These are phyloP conservation scores for Grigorovia jiainica DNA, from an alignment of 805 yeast genomes.

Conservation along the genomic window DNA sequence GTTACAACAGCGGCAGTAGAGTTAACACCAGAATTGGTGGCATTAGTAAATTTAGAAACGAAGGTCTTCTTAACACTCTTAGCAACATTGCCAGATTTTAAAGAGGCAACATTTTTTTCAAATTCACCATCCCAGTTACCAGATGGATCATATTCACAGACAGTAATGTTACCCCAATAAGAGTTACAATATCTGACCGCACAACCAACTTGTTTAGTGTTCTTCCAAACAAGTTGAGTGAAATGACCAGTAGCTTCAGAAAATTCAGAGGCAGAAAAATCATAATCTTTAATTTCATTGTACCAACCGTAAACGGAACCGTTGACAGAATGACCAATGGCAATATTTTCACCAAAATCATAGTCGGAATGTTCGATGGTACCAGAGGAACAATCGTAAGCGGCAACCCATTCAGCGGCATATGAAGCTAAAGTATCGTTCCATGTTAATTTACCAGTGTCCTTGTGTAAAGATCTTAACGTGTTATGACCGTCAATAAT, in stretches of 20 bases:
- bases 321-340: conserved; percentile 42
- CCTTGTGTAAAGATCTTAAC: conserved; percentile 32
- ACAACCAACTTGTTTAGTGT: conserved; percentile 57
- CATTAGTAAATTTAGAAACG: no score
- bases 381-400: conserved; percentile 46
- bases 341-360: conserved; percentile 66
- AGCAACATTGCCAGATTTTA: not conserved
- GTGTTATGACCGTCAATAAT: conserved; percentile 24
- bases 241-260: conserved; percentile 50
- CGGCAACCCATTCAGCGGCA: conserved; percentile 43
- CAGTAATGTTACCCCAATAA: conserved; percentile 50
- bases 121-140: conserved; percentile 61
- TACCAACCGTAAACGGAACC: conserved; percentile 65
- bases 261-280: conserved; percentile 41
- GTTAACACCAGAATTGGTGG: no score
- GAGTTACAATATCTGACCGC: conserved; percentile 51
- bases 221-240: conserved; percentile 71
- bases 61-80: not conserved
- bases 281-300: conserved; percentile 48
- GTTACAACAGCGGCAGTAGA: no score
- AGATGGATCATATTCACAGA: conserved; percentile 66
- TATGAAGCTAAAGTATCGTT: conserved; percentile 34
- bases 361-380: conserved; percentile 48
- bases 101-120: conserved; percentile 25
- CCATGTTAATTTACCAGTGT: conserved; percentile 38